Percentiles rank a stretch among this genome's conserved stretches.
Conservation (phyloP, 169 alveolate genomes). For the Eimeria falciformis region DNA sequence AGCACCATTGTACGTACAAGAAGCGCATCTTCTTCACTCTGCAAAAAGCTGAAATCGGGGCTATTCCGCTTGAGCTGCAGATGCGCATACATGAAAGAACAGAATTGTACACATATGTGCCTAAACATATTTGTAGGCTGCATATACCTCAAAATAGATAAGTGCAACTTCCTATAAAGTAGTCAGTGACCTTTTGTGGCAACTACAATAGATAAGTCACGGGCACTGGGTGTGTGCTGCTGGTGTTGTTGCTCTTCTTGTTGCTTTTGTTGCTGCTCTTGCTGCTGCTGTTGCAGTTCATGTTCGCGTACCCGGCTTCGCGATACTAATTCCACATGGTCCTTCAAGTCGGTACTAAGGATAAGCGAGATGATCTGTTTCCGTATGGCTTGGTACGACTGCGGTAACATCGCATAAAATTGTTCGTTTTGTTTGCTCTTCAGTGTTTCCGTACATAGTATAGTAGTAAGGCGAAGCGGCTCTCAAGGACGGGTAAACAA, state of each 20-base stretch:
- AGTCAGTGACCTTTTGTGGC: no score
- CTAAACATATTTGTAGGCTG: no score
- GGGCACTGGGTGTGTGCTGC: not conserved
- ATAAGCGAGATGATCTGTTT: slow-evolving; percentile 24
- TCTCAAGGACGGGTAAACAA: not conserved
- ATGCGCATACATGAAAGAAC: no score
- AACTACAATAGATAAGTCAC: not conserved
- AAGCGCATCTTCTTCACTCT: slow-evolving; percentile 66
- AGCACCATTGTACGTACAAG: slow-evolving; percentile 83
- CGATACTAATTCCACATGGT: slow-evolving; percentile 86
- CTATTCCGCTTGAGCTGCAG: slow-evolving; percentile 27
- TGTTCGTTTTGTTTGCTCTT: not conserved
- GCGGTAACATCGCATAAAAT: not conserved
- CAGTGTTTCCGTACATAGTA: not conserved
- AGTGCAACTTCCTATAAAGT: no score
- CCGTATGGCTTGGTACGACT: slow-evolving; percentile 20
- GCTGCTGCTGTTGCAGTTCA: no score
- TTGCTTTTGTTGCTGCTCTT: no score
- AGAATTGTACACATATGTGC: no score
- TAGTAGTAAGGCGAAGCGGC: no score
- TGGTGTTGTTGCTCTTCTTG: no score
- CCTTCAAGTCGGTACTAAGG: slow-evolving; percentile 42
- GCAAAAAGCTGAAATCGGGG: slow-evolving; percentile 69
- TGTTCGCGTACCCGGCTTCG: slow-evolving; percentile 88
- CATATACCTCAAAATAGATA: no score